Conservation (phyloP, 1,139 yeast species). For the Pichia sp. region DNA sequence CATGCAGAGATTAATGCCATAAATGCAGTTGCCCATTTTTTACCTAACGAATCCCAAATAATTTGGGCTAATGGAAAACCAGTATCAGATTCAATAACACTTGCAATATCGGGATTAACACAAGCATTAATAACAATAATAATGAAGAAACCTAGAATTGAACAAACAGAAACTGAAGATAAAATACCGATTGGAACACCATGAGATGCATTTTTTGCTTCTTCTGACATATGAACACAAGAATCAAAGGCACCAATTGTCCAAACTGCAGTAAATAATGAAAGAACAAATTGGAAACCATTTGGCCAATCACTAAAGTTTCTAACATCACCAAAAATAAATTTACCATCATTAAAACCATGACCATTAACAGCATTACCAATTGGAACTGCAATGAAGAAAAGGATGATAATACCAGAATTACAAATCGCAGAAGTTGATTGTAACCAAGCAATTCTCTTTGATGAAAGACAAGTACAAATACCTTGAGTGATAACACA, state of each 20-base stretch:
- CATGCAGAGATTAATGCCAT: conserved; percentile 55
- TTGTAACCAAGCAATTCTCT: conserved; percentile 52
- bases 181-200: conserved; percentile 70
- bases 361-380: conserved; percentile 32
- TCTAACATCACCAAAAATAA: conserved; percentile 51
- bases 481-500: conserved; percentile 40
- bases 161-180: conserved; percentile 52
- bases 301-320: conserved; percentile 53
- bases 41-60: conserved; percentile 58
- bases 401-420: conserved; percentile 47
- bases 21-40: conserved; percentile 63
- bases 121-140: conserved; percentile 52
- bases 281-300: conserved; percentile 60
- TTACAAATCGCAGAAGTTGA: conserved; percentile 53
- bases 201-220: conserved; percentile 56
- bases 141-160: conserved; percentile 55
- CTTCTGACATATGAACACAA: conserved; percentile 69
- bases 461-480: conserved; percentile 45
- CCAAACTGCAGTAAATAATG: conserved; percentile 60
- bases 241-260: conserved; percentile 66
- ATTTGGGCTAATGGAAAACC: conserved; percentile 64
- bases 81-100: conserved; percentile 39
- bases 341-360: conserved; percentile 37
- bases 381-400: conserved; percentile 61
- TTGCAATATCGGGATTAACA: conserved; percentile 43